Conservation (phyloP, 140 eudicot species). For the Stevia rebaudiana region DNA sequence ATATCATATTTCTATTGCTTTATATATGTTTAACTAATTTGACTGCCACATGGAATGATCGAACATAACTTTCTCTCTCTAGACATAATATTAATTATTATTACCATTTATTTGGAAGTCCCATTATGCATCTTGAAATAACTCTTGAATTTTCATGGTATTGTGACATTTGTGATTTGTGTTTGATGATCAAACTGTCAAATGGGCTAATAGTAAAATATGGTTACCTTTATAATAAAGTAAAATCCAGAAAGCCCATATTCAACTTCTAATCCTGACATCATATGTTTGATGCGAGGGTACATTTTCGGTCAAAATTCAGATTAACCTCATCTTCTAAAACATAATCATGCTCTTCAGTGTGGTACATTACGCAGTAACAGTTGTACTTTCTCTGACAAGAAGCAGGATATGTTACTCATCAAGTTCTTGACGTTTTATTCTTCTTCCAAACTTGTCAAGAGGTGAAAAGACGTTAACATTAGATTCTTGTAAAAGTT, state of each 20-base stretch:
- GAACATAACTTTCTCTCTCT: too few species aligned
- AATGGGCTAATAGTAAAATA: too few species aligned
- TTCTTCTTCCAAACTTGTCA: conserved; percentile 9
- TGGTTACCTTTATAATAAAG: background rate
- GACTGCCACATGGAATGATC: background rate
- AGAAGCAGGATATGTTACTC: conserved; percentile 10
- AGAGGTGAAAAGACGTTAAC: background rate
- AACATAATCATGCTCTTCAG: conserved; percentile 3
- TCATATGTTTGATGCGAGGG: background rate
- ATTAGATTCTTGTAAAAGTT: background rate
- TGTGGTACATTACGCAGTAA: background rate
- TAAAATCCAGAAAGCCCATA: background rate
- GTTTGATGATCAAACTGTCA: background rate
- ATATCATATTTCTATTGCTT: too few species aligned
- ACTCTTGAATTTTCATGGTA: too few species aligned
- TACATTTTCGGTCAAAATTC: conserved; percentile 7
- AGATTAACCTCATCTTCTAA: conserved; percentile 10
- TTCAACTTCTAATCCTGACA: background rate
- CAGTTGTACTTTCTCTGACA: conserved; percentile 18
- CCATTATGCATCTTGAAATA: too few species aligned
- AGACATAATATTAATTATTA: too few species aligned
- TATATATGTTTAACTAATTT: background rate
- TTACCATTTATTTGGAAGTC: too few species aligned
- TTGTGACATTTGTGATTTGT: background rate
- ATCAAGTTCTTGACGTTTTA: conserved; percentile 21